A percentile compares a stretch with the other conserved stretches of the same genome.
Conservation (phyloP, 1,284 basidiomycete species). For the Tetrapyrgos nigripes region DNA sequence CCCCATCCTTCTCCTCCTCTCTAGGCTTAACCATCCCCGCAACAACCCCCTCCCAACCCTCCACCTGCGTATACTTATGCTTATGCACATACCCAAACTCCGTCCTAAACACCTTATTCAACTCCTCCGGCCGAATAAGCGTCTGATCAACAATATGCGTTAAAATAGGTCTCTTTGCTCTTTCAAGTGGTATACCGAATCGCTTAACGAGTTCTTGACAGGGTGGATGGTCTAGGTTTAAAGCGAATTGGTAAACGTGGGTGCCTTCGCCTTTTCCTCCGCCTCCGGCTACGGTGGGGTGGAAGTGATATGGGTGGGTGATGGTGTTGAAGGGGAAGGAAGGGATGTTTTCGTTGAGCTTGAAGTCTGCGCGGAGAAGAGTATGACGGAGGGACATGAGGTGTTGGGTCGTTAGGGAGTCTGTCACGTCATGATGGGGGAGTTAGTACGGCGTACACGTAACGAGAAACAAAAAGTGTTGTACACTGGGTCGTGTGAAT, state of each 20-base stretch:
- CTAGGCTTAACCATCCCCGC: constrained; percentile 21
- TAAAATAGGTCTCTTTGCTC: neutral
- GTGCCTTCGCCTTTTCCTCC: neutral
- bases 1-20: constrained; percentile 27
- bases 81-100: constrained; percentile 26
- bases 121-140: constrained; percentile 23
- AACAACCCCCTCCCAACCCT: constrained; percentile 30
- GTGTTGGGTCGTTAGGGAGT: neutral
- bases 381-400: neutral
- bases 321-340: neutral
- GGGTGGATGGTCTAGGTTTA: neutral
- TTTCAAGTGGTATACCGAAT: neutral
- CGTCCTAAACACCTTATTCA: constrained; percentile 28
- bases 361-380: neutral
- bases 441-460: too few species aligned
- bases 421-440: too few species aligned
- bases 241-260: neutral
- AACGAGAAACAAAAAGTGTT: constrained; percentile 26
- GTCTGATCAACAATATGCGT: neutral
- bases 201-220: too few species aligned
- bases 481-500: constrained; percentile 26
- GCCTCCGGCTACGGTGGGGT: too few species aligned
- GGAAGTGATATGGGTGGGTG: neutral
- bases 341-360: neutral
- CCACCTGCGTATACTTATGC: constrained; percentile 30